Evolutionary conservation across 495 filamentous ascomycete species (phyloP), one percentile per base, ranked within the genome.

Genomic region (Parathielavia hyrcaniae): DNA sequence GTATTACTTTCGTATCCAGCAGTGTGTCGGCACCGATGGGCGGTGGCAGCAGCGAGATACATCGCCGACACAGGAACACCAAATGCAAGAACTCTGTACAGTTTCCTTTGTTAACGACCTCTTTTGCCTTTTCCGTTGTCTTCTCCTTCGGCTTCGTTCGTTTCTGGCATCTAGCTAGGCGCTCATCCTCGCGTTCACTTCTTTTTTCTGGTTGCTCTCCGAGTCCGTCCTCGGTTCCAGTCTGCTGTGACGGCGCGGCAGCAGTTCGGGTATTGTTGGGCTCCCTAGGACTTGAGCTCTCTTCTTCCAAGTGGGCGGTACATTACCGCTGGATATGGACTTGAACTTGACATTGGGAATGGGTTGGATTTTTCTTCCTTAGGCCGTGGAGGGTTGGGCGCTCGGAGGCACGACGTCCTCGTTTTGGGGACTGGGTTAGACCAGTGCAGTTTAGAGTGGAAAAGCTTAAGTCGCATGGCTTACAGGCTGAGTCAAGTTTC

Each of bases 11-110:
- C 10, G 50, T 41, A 32, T 14, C 22, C 23, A 36, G 12, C 23
- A 11, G 57, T 59, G 50, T 59, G 57, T 54, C 57, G 50, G 17
- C 36, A 53, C 35, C 44, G n/a, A 20, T 17, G 43, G 49, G 50
- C 50, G 49, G 39, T 46, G 14, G 5, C 26, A 55, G 35, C 35
- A 43, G 32, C 6, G 19, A 14, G 44, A 47, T 41, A 34, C 39
- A 22, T 48, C 45, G 11, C 53, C 57, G 26, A 58, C 50, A 44
- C 52, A 53, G 26, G 46, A 57, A 9, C 40, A 35, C 19, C 51
- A 30, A 64, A 56, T 63, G 66, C 64, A 66, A 64, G 64, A 61
- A 64, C 58, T 51, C 20, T 63, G 64, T 66, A 69, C 59, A 58
- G 35, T 69, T 50, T 63, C 64, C 60, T 67, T 69, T 67, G 62